Conservation (phyloP, 192 early-diverging fungal species). For the Coemansia nantahalensis region DNA sequence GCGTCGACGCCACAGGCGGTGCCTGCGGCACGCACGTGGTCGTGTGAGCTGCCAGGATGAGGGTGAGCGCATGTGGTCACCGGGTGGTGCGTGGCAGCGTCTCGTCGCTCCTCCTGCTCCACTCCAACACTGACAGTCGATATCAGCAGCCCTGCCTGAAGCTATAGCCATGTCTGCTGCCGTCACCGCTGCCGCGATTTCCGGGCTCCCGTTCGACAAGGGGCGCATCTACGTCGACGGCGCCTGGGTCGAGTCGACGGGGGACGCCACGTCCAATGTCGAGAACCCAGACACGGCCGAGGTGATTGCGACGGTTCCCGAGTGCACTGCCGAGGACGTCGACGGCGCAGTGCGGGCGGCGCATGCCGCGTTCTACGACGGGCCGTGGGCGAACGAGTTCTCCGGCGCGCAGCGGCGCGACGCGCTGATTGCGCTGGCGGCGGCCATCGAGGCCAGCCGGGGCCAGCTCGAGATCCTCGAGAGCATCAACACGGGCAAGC, state of each 20-base stretch:
- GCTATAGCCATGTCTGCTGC: background rate
- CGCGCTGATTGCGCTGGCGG: slow-evolving; percentile 43
- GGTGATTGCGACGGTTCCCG: slow-evolving; percentile 37
- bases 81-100: no score
- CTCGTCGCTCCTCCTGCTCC: no score
- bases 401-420: slow-evolving; percentile 56
- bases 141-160: no score
- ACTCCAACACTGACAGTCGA: no score
- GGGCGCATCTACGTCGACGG: slow-evolving; percentile 39
- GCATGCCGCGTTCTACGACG: slow-evolving; percentile 41
- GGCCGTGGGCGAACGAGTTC: slow-evolving; percentile 48
- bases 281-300: slow-evolving; percentile 47
- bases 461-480: slow-evolving; percentile 48
- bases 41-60: no score
- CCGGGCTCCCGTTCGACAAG: slow-evolving; percentile 38
- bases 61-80: no score
- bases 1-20: no score
- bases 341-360: slow-evolving; percentile 49
- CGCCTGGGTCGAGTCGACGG: slow-evolving; percentile 20
- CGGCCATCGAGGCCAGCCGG: slow-evolving; percentile 37
- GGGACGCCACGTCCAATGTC: slow-evolving; percentile 13
- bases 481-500: slow-evolving; percentile 56
- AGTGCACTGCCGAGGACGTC: slow-evolving; percentile 33
- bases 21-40: no score
- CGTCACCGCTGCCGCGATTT: slow-evolving; percentile 2